phyloP scores from a whole-genome alignment of 306 rosid species.

The Dryas octopetala region DNA sequence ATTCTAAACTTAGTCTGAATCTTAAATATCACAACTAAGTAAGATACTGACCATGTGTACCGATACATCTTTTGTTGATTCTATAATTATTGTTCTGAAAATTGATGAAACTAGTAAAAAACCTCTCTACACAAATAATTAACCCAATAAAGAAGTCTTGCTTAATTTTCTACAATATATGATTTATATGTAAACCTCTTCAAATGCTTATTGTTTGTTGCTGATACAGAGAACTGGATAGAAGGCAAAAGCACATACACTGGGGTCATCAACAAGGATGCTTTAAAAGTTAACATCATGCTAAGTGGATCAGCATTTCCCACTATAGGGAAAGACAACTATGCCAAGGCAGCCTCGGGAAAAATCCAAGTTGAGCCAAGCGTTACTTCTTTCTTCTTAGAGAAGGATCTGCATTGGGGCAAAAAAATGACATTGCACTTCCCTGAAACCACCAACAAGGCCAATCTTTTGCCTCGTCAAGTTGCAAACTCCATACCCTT shows the following conservation, averaged over 20 bases:
- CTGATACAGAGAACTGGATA: not conserved
- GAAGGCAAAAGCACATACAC: not conserved
- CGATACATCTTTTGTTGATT: too few species aligned
- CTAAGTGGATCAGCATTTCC: not conserved
- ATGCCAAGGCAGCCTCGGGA: not conserved
- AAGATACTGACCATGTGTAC: too few species aligned
- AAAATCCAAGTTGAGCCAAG: not conserved
- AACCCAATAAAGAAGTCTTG: too few species aligned
- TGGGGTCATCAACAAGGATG: slow-evolving; percentile 7
- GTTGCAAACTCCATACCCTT: slow-evolving; percentile 20
- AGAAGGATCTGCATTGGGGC: slow-evolving; percentile 9
- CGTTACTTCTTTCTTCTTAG: slow-evolving; percentile 16
- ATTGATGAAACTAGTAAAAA: too few species aligned
- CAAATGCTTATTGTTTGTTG: not conserved
- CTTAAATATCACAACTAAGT: too few species aligned
- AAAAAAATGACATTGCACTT: slow-evolving; percentile 13
- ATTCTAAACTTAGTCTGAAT: too few species aligned
- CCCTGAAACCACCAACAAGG: not conserved
- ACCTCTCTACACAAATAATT: too few species aligned
- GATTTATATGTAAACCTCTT: not conserved
- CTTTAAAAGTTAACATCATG: not conserved
- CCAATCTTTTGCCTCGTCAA: not conserved
- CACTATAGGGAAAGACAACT: slow-evolving; percentile 2
- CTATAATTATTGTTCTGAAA: too few species aligned
- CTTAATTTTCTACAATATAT: too few species aligned